Conservation (phyloP, 805 yeast species). For the Maudiozyma barnettii region DNA sequence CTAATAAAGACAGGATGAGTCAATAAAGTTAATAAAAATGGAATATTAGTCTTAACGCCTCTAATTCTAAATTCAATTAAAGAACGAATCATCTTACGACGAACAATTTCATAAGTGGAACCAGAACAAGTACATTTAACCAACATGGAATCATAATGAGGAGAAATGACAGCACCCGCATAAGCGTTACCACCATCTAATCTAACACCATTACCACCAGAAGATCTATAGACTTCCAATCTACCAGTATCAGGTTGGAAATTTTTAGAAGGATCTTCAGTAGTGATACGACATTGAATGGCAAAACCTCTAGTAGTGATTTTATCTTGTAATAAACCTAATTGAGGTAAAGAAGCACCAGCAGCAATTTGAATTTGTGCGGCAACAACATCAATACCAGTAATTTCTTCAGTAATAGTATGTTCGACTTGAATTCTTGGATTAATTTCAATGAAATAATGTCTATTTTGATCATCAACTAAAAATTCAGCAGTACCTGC, state of each 20-base stretch:
- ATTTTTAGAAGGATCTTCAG: constrained; percentile 93
- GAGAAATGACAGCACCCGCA: constrained; percentile 93
- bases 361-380: constrained; percentile 99
- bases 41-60: constrained; percentile 98
- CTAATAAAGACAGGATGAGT: constrained; percentile 80
- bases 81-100: constrained; percentile 96
- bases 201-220: constrained; percentile 99
- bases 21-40: constrained; percentile 82
- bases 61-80: constrained; percentile 95
- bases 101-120: constrained; percentile 88
- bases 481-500: constrained; percentile 98
- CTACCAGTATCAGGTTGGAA: constrained; percentile 99
- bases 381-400: constrained; percentile 95
- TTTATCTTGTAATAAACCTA: constrained; percentile 88
- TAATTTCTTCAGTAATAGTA: constrained; percentile 96
- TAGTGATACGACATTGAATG: constrained; percentile 97
- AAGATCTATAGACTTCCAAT: constrained; percentile 93
- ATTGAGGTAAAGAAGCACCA: constrained; percentile 86
- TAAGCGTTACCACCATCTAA: constrained; percentile 98
- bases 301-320: constrained; percentile 96
- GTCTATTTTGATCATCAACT: constrained; percentile 88
- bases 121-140: constrained; percentile 98
- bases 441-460: constrained; percentile 94
- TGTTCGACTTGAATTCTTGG: constrained; percentile 98
- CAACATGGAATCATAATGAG: constrained; percentile 96